Conservation (phyloP, 2,329 filamentous ascomycete genomes). For the Aspergillus sp. region DNA sequence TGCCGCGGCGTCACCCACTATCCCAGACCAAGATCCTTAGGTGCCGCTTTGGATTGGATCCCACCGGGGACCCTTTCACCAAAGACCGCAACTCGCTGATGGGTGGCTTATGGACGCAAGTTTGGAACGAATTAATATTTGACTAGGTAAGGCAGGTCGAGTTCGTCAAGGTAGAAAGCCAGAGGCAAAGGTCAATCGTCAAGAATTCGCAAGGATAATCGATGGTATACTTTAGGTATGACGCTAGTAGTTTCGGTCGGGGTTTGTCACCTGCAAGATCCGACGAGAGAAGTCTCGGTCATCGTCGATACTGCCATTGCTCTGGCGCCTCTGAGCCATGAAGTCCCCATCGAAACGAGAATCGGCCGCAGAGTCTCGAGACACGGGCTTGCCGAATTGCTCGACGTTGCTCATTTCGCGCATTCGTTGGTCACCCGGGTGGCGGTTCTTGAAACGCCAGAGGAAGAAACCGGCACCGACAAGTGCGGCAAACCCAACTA, state of each 20-base stretch:
- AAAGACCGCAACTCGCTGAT: not conserved
- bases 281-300: slow-evolving; percentile 95
- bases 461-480: slow-evolving; percentile 71
- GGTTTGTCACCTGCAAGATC: slow-evolving; percentile 69
- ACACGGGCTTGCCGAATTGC: slow-evolving; percentile 63
- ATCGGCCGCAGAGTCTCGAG: slow-evolving; percentile 71
- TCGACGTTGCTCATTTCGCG: slow-evolving; percentile 76
- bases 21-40: not conserved
- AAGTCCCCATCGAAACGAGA: slow-evolving; percentile 80
- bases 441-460: slow-evolving; percentile 72
- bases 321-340: slow-evolving; percentile 79
- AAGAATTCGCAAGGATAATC: slow-evolving; percentile 13
- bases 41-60: not conserved
- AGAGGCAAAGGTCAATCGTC: slow-evolving; percentile 17
- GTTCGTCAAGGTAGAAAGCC: slow-evolving; percentile 8
- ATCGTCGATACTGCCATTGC: slow-evolving; percentile 94
- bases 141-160: slow-evolving; percentile 2
- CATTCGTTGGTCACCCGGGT: slow-evolving; percentile 80
- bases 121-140: not conserved
- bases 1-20: slow-evolving; percentile 1
- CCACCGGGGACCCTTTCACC: not conserved
- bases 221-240: slow-evolving; percentile 6
- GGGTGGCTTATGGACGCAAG: not conserved
- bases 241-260: slow-evolving; percentile 26
- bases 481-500: slow-evolving; percentile 67